Evolutionary conservation across 108 stramenopile genomes (phyloP), one percentile per base, ranked within the genome.

Genomic region (Nitzschia sp.): DNA sequence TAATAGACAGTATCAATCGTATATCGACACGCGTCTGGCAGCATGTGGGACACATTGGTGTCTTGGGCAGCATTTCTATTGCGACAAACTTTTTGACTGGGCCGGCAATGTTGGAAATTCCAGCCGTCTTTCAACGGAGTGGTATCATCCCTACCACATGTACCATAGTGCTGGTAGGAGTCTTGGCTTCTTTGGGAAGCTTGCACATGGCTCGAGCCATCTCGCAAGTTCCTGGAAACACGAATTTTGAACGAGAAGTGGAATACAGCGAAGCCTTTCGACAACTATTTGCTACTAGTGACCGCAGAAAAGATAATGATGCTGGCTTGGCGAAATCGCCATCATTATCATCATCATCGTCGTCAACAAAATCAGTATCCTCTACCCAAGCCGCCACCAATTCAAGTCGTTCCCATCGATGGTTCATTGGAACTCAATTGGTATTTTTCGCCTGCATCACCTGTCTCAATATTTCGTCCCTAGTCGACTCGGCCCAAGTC

Each of bases 101-200:
- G 16, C 89, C 89, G 4, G 89, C 80, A 27, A 86, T 90, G 85
- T 60, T 90, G 13, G 62, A 78, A 23, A 63, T 90, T 11, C 89
- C 89, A 2, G 67, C 77, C 0, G 63, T 80, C 30, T 90, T 83
- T 71, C 80, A 86, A 47, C 30, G 69, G 26, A 69, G 75, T 11
- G 89, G 89, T 5, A 36, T 85, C 17, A 80, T 89, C 25, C 88
- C 88, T 4, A 82, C 82, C 8, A 74, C 52, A 5, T 8, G 66
- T 16, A 62, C 76, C 15, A 34, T 89, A 0, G 13, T 79, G 27
- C 73, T 83, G 50, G 68, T 81, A 1, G 80, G 69, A 11, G 36
- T 68, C 45, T 41, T 80, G 23, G 82, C 87, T 3, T 31, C 80
- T 1, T 32, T 85, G 27, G 80, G 81, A 57, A 66, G 65, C 29